Evolutionary conservation across 345 rosid species (phyloP).

Genomic region (Viola odorata): DNA sequence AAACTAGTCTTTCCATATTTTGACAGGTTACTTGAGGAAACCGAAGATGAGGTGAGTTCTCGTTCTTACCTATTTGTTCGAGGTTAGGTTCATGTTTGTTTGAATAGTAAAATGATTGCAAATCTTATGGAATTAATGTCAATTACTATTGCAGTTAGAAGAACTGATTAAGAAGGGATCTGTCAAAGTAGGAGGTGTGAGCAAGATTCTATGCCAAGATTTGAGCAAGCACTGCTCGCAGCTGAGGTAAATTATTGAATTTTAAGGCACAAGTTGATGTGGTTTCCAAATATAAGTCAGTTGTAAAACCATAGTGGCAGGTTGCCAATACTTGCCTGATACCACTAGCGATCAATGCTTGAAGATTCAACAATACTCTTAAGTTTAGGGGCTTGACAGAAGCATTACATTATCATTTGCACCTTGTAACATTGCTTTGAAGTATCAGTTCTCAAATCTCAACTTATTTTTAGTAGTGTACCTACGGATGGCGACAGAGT

Average conservation of each 20-base stretch:
- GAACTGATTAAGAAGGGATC: slow-evolving; percentile 71
- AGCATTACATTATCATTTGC: background rate
- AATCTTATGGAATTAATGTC: background rate
- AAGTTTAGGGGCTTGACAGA: slow-evolving; percentile 1
- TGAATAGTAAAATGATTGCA: background rate
- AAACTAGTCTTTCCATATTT: background rate
- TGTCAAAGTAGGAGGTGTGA: slow-evolving; percentile 59
- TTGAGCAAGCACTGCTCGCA: slow-evolving; percentile 66
- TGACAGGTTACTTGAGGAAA: slow-evolving; percentile 77
- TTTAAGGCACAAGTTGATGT: background rate
- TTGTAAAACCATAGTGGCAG: background rate
- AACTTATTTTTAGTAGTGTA: too few relatives aligned
- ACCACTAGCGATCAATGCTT: background rate
- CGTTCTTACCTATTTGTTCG: slow-evolving; percentile 3
- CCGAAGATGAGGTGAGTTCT: slow-evolving; percentile 78
- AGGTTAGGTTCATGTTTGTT: background rate
- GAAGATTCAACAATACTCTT: background rate
- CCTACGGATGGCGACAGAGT: too few relatives aligned
- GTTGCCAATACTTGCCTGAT: background rate
- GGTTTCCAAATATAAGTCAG: background rate
- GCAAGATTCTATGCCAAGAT: slow-evolving; percentile 70
- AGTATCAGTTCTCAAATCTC: background rate
- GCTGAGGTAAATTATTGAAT: slow-evolving; percentile 41
- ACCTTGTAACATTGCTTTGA: background rate
- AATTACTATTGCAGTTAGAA: slow-evolving; percentile 46